Conservation (phyloP, 164 flowering plant genomes). For the Annona squamosa region DNA sequence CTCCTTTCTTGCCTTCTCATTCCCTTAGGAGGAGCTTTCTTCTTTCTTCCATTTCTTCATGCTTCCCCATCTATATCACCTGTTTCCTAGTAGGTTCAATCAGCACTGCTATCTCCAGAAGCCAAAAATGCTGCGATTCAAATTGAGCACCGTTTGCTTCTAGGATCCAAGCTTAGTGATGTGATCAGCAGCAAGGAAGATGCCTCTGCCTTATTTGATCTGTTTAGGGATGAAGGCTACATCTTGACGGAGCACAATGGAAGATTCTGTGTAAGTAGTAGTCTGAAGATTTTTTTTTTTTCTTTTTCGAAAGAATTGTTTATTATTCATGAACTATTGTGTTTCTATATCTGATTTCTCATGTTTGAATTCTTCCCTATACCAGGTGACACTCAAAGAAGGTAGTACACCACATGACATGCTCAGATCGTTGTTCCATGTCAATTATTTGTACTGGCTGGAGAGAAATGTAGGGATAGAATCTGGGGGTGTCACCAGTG, state of each 20-base stretch:
- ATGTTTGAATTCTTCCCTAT: not conserved
- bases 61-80: not conserved
- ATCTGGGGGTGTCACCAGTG: constrained; percentile 32
- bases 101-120: constrained; percentile 44
- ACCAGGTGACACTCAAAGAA: constrained; percentile 84
- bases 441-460: constrained; percentile 85
- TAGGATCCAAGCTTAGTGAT: constrained; percentile 80
- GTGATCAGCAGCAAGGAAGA: constrained; percentile 57
- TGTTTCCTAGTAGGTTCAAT: constrained; percentile 26
- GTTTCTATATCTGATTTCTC: not conserved
- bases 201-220: constrained; percentile 54
- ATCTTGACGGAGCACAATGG: constrained; percentile 66
- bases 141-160: constrained; percentile 56
- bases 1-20: too few species aligned
- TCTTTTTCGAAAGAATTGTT: not conserved
- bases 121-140: constrained; percentile 80
- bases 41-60: too few species aligned
- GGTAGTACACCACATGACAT: constrained; percentile 61
- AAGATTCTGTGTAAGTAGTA: constrained; percentile 61
- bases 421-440: constrained; percentile 88
- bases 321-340: not conserved
- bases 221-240: constrained; percentile 67
- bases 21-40: too few species aligned
- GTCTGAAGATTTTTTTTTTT: not conserved
- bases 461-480: constrained; percentile 79